Base-by-base conservation (phyloP, 2,329 filamentous ascomycete genomes). In the Fusarium phyllophilum region DNA sequence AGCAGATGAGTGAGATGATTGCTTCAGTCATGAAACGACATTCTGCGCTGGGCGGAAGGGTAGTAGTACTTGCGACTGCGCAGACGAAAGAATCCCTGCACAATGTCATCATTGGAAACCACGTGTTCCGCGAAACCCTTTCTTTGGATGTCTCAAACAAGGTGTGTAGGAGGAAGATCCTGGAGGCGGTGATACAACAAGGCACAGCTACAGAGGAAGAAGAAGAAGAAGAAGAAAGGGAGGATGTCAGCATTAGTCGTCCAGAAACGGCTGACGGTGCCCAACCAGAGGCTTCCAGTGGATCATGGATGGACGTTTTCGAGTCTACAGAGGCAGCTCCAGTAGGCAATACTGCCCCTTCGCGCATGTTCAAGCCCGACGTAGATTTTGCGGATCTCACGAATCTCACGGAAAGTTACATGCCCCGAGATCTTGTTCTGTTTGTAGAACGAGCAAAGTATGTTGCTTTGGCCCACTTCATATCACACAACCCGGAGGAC, bases 391-490 rank as follows among this genome's bases (percentile, higher is more conserved):
- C 33, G 29, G 56, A 59, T 29, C 56, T 59, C 12, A 59, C 42
- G 17, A 48, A 59, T 17, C 56, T 59, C 24, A 59, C 56, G 4
- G 26, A 59, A 26, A 59, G 96, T 2, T 99, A 98, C 80, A 98
- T 98, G 95, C 96, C 96, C 2, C 96, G 95, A 8, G 96, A 99
- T 81, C 86, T 99, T 38, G 91, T 93, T 22, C 88, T 98, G 5
- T 89, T 98, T 14, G 93, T 97, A 24, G 96, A 59, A 31, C 45
- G 56, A 59, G 56, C 56, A 12, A 48, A 48, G 26, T 48, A 48
- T 48, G 24, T 48, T 12, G 56, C 56, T 26, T 45, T 59, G 10
- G 33, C 42, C 13, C 34, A 34, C 3, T 59, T 31, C 33, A 48
- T 59, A 18, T 48, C 44, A n/a, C 33, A 33, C 8, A 39, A 20